Percentiles rank a stretch among this genome's conserved stretches.
phyloP scores from a whole-genome alignment of 2,329 filamentous ascomycete genomes.

The Ophiostoma australiae region DNA sequence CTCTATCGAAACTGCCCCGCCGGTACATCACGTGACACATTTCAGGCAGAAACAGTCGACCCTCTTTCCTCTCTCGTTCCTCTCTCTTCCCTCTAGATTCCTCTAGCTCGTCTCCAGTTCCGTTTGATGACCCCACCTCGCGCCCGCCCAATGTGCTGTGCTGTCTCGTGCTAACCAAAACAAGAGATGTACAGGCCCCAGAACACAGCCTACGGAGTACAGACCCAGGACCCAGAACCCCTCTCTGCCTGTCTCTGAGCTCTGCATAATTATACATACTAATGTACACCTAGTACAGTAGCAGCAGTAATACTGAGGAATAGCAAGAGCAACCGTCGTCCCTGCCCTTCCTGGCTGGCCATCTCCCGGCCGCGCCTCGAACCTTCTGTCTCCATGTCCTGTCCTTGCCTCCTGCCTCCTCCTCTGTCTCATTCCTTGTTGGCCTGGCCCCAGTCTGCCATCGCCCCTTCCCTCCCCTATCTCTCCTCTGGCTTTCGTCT shows the following conservation, averaged over 20 bases:
- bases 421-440: constrained; percentile 15
- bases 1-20: neutral
- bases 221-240: neutral
- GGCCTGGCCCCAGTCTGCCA: constrained; percentile 1
- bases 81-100: too few species aligned
- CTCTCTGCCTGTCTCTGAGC: neutral
- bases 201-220: neutral
- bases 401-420: neutral
- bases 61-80: neutral
- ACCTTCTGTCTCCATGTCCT: constrained; percentile 20
- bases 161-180: constrained; percentile 11
- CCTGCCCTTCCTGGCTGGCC: constrained; percentile 16
- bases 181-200: constrained; percentile 2
- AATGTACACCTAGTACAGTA: too few species aligned
- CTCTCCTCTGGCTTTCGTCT: neutral
- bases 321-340: neutral
- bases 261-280: neutral
- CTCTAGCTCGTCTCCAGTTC: constrained; percentile 7
- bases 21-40: neutral
- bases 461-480: constrained; percentile 11
- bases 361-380: constrained; percentile 20
- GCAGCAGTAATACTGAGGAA: neutral
- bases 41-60: constrained; percentile 8
- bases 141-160: constrained; percentile 10
- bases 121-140: constrained; percentile 21